A percentile compares a stretch with the other conserved stretches of the same genome.
These are phyloP conservation scores for Paraurostyla sp. DNA, from an alignment of 73 alveolate genomes.

Conservation along the genomic window DNA sequence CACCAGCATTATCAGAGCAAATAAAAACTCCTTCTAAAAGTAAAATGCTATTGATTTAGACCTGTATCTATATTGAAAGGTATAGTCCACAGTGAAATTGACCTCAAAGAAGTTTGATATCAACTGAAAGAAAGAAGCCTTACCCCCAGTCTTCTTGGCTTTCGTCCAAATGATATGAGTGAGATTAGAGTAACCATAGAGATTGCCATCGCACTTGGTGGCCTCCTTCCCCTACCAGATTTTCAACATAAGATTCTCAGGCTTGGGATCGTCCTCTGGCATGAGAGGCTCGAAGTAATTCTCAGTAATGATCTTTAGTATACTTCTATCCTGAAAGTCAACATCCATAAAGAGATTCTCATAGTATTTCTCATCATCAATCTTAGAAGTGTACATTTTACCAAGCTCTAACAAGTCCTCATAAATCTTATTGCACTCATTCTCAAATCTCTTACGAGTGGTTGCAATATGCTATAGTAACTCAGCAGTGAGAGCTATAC, in stretches of 20 bases:
- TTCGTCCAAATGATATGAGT: constrained; percentile 51
- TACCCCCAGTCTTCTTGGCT: constrained; percentile 45
- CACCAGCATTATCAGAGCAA: constrained; percentile 11
- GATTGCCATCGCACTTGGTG: constrained; percentile 61
- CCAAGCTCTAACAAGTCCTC: constrained; percentile 44
- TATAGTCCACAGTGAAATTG: constrained; percentile 52
- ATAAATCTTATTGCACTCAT: constrained; percentile 49
- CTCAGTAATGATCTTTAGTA: constrained; percentile 54
- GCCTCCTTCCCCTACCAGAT: constrained; percentile 65
- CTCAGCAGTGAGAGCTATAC: constrained; percentile 54
- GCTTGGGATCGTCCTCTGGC: constrained; percentile 69
- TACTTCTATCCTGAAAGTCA: constrained; percentile 43
- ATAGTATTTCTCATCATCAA: constrained; percentile 56
- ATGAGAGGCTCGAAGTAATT: constrained; percentile 48
- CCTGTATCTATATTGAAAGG: constrained; percentile 54
- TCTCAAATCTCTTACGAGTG: constrained; percentile 35
- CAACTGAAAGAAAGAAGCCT: constrained; percentile 21
- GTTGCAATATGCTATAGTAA: neutral
- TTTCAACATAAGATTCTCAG: constrained; percentile 52
- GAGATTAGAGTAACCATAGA: constrained; percentile 54
- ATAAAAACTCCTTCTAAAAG: constrained; percentile 57
- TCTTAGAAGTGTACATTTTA: constrained; percentile 61
- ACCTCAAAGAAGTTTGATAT: constrained; percentile 49
- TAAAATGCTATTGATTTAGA: constrained; percentile 50
- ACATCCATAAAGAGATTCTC: constrained; percentile 52